These are phyloP conservation scores for Jasminum sambac DNA, from an alignment of 257 asterid species.

Conservation along the genomic window DNA sequence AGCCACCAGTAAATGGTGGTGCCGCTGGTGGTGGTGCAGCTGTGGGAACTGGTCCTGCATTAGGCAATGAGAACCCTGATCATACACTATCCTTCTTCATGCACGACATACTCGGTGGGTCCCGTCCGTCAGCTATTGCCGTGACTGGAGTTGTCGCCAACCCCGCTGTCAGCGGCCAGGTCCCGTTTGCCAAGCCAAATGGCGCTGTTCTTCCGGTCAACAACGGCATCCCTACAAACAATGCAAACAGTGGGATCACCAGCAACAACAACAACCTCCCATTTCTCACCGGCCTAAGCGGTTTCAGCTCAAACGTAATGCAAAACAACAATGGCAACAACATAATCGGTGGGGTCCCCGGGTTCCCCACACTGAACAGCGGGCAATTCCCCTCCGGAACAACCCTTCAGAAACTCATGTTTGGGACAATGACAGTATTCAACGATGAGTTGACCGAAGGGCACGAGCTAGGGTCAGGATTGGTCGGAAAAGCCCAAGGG, in stretches of 20 bases:
- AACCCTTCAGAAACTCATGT: slow-evolving; percentile 81
- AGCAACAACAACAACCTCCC: slow-evolving; percentile 86
- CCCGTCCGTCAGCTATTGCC: slow-evolving; percentile 78
- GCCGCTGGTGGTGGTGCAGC: slow-evolving; percentile 13
- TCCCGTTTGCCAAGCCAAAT: slow-evolving; percentile 84
- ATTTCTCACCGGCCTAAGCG: slow-evolving; percentile 82
- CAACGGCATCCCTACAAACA: slow-evolving; percentile 64
- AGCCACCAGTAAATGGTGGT: slow-evolving; percentile 16
- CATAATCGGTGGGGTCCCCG: slow-evolving; percentile 63
- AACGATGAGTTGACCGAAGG: slow-evolving; percentile 82
- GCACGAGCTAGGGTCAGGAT: slow-evolving; percentile 63
- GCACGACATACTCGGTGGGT: slow-evolving; percentile 91
- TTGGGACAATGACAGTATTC: slow-evolving; percentile 78
- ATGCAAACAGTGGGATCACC: slow-evolving; percentile 59
- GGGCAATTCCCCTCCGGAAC: slow-evolving; percentile 63
- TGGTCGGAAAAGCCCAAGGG: slow-evolving; percentile 85
- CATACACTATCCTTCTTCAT: slow-evolving; percentile 69
- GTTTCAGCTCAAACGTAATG: slow-evolving; percentile 47
- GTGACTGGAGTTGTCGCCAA: slow-evolving; percentile 81
- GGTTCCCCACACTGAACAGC: slow-evolving; percentile 67
- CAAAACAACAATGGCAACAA: slow-evolving; percentile 55
- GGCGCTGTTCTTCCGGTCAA: slow-evolving; percentile 73
- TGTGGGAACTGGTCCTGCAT: slow-evolving; percentile 3
- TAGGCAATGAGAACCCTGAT: slow-evolving; percentile 27
- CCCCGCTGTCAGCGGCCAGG: slow-evolving; percentile 74